Conservation (phyloP, 75 land plant species). For the Pinus taeda region DNA sequence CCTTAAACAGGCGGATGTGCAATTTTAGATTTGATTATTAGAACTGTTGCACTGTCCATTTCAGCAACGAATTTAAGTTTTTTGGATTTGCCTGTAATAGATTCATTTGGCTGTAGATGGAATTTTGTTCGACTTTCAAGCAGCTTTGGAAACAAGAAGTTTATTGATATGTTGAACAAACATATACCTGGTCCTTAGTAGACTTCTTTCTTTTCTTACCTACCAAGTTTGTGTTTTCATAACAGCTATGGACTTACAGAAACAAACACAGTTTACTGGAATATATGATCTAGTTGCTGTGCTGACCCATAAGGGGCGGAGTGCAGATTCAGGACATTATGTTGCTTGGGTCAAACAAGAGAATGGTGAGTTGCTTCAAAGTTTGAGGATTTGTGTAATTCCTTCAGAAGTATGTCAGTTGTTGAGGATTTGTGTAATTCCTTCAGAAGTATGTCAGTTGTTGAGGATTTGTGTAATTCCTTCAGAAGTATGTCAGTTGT, state of each 20-base stretch:
- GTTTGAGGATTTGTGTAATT: not conserved
- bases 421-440: too few relatives aligned
- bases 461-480: too few relatives aligned
- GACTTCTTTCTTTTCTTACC: not conserved
- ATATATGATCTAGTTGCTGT: slow-evolving; percentile 96
- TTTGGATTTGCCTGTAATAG: too few relatives aligned
- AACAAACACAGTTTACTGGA: slow-evolving; percentile 67
- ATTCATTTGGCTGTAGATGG: too few relatives aligned
- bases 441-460: not conserved
- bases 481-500: not conserved
- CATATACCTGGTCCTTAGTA: too few relatives aligned
- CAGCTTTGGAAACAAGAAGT: too few relatives aligned
- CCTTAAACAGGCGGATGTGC: too few relatives aligned
- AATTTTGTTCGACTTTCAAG: too few relatives aligned
- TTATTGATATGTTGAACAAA: too few relatives aligned
- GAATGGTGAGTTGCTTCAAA: slow-evolving; percentile 42
- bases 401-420: not conserved
- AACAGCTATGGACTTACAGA: slow-evolving; percentile 10
- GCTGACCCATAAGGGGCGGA: slow-evolving; percentile 97
- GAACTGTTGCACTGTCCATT: too few relatives aligned
- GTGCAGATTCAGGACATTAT: slow-evolving; percentile 99
- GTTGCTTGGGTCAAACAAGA: slow-evolving; percentile 99
- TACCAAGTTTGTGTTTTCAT: not conserved
- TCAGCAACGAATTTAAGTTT: too few relatives aligned
- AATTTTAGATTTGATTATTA: too few relatives aligned